Percentiles rank a stretch among this genome's conserved stretches.
These are phyloP conservation scores for Raffaelea ambrosiae DNA, from an alignment of 2,329 filamentous ascomycete species.

Conservation along the genomic window DNA sequence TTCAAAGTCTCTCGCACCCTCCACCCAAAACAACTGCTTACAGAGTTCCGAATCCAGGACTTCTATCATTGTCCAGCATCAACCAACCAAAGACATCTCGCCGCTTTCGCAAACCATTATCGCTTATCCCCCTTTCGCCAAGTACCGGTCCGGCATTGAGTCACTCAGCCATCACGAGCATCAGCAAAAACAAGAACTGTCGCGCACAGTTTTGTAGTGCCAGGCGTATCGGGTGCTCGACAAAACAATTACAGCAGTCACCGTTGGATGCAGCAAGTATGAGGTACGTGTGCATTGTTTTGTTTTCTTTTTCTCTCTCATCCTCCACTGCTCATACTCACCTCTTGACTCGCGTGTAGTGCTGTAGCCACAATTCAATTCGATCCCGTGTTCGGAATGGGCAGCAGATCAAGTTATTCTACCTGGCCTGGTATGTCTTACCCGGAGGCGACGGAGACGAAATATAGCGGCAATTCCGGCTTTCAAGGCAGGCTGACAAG, in stretches of 20 bases:
- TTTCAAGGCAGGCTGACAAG: conserved; percentile 4
- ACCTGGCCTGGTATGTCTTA: conserved; percentile 13
- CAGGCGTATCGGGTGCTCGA: not conserved
- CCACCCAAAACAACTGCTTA: not conserved
- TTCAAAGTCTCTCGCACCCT: no score
- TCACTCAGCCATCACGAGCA: no score
- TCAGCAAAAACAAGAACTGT: not conserved
- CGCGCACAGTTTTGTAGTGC: not conserved
- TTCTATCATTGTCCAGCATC: no score
- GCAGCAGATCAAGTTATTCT: conserved; percentile 11
- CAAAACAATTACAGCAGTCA: not conserved
- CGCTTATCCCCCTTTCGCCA: no score
- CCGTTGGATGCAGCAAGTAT: conserved; percentile 10
- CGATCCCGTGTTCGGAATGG: conserved; percentile 13
- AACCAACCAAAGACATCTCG: no score
- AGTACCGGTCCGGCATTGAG: no score
- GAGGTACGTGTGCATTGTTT: conserved; percentile 6
- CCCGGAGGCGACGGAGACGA: not conserved
- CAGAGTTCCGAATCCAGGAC: not conserved
- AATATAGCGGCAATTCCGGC: not conserved
- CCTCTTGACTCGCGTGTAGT: conserved; percentile 7
- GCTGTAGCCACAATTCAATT: conserved; percentile 13
- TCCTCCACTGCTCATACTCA: not conserved
- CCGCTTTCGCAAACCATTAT: no score
- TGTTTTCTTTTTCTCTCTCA: not conserved